Percentiles rank a stretch among this genome's conserved stretches.
These are phyloP conservation scores for Agastache rugosa DNA, from an alignment of 257 asterid genomes.

Conservation along the genomic window DNA sequence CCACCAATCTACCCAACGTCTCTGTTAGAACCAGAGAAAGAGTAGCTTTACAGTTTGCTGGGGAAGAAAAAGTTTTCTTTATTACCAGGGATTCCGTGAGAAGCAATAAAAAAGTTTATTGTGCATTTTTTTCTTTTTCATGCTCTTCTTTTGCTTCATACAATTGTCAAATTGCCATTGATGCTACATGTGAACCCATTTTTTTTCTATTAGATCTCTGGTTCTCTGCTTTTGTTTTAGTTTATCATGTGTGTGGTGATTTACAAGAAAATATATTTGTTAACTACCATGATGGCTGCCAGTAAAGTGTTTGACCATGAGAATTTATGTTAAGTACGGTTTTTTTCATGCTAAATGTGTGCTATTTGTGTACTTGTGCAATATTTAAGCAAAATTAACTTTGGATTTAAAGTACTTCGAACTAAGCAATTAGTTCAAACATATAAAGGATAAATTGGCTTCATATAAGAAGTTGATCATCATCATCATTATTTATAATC, in stretches of 20 bases:
- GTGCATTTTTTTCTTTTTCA: not conserved
- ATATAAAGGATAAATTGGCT: not conserved
- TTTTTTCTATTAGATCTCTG: not conserved
- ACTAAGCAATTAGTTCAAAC: constrained; percentile 16
- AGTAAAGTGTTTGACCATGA: constrained; percentile 10
- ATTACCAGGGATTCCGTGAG: not conserved
- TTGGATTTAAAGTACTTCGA: not conserved
- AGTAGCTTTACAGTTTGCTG: constrained; percentile 17
- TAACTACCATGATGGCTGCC: constrained; percentile 9
- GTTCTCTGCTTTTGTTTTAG: not conserved
- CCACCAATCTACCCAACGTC: constrained; percentile 14
- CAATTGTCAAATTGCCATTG: constrained; percentile 6
- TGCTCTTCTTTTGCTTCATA: constrained; percentile 16
- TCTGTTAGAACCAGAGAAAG: constrained; percentile 27
- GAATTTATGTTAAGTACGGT: not conserved
- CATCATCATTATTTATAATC: not conserved
- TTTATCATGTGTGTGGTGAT: constrained; percentile 9
- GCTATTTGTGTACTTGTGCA: not conserved
- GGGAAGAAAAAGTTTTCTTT: not conserved
- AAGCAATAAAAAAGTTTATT: not conserved
- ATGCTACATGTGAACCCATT: not conserved
- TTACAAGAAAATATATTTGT: constrained; percentile 10
- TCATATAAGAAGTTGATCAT: not conserved
- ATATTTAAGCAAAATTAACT: constrained; percentile 8
- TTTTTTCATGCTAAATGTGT: constrained; percentile 4